Percentiles rank a stretch among this genome's conserved stretches.
Evolutionary conservation across 345 rosid genomes (phyloP).

Genomic region (Populus simonii): DNA sequence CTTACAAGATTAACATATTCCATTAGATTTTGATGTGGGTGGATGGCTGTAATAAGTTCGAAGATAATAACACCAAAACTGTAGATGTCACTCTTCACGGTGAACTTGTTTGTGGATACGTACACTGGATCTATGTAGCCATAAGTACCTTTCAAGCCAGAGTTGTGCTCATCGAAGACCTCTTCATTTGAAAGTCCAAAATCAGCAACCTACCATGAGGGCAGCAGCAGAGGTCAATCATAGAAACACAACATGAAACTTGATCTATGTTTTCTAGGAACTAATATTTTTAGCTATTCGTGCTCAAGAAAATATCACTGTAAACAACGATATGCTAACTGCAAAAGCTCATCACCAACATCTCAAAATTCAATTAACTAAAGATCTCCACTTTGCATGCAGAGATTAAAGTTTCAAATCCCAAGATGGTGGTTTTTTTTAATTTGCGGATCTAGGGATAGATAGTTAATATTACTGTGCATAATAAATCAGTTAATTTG

Average conservation of each 20-base stretch:
- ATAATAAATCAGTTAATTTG: neutral
- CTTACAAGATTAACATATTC: constrained; percentile 87
- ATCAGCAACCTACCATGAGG: constrained; percentile 70
- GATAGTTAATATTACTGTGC: neutral
- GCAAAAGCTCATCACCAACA: neutral
- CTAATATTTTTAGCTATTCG: neutral
- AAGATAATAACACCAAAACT: constrained; percentile 89
- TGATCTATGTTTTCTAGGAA: neutral
- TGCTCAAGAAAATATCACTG: neutral
- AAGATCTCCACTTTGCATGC: neutral
- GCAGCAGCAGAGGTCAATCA: constrained; percentile 1
- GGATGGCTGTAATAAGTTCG: constrained; percentile 90
- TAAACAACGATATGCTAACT: neutral
- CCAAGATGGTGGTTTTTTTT: neutral
- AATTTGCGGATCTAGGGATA: neutral
- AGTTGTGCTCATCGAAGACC: constrained; percentile 62
- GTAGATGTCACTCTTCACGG: constrained; percentile 81
- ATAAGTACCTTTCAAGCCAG: constrained; percentile 87
- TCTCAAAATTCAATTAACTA: neutral
- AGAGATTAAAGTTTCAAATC: neutral
- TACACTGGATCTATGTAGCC: constrained; percentile 90
- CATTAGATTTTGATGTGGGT: constrained; percentile 91
- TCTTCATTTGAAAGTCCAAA: constrained; percentile 93
- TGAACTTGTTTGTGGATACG: constrained; percentile 76
- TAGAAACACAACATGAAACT: neutral